Base-by-base conservation (phyloP, 768 basidiomycete species). In the Tubosaeta sp. region DNA sequence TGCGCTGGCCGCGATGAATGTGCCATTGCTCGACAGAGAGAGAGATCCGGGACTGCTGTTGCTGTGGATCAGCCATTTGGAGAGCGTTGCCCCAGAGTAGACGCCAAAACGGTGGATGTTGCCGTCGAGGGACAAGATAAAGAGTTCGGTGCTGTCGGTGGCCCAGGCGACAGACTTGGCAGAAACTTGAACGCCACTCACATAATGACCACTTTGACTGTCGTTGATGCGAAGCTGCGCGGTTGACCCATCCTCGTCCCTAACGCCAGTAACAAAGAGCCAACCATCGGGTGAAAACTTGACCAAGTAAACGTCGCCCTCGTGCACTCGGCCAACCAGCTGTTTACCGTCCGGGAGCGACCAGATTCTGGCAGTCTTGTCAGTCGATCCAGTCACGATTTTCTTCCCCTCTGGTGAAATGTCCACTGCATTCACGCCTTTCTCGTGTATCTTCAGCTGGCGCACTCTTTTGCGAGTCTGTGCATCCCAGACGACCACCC, bases 281-380 rank as follows among this genome's bases (percentile, higher is more conserved):
- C 2, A 9, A 16, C 49, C 49, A 13, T 55, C 10, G 2, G 43
- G 53, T 0, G 42, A 55, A 13, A 57, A 55, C 13, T 48, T 55
- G 24, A 11, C 42, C 1, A 36, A 31, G 1, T 2, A 19, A 16
- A 24, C 22, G 22, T 3, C n/a, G 1, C 1, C 0, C 14, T 34
- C 32, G 7, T 34, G 32, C 6, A 12, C 0, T 13, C 29, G 22
- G 0, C 30, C 1, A 11, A 49, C 12, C 16, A 41, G 47, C 4
- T 18, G 39, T 1, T 24, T 1, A 6, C 56, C 49, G 8, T 9
- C 40, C 3, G 13, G 13, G 6, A 44, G 27, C 6, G 35, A 41
- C 44, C 49, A 51, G 40, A 55, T 31, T 27, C 27, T 27, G 6
- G 27, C 27, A 6, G 27, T 27, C 27, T 27, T 27, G 27, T 27